Percentiles rank a stretch among this genome's conserved stretches.
Evolutionary conservation across 305 asterid genomes (phyloP).

Genomic region (Fraxinus platypoda): DNA sequence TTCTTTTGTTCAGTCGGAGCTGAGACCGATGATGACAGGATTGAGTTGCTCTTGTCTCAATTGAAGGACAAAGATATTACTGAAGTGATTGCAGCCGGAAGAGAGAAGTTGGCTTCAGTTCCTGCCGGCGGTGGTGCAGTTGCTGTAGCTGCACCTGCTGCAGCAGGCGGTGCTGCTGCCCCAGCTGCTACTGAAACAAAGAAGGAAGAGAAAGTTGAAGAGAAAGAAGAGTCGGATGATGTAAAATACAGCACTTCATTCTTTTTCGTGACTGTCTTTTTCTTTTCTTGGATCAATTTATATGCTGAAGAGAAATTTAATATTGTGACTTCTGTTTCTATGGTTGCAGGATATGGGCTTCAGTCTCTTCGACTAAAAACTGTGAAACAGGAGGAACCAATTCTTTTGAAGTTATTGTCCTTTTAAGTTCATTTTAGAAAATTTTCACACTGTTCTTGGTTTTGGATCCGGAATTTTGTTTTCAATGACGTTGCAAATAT

Average conservation of each 20-base stretch:
- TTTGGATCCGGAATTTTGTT: constrained; percentile 27
- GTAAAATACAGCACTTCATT: constrained; percentile 16
- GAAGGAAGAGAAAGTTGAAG: constrained; percentile 39
- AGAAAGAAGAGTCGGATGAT: constrained; percentile 42
- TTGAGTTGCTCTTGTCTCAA: constrained; percentile 34
- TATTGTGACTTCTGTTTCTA: background rate
- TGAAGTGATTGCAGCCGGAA: constrained; percentile 41
- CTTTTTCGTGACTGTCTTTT: background rate
- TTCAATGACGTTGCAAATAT: background rate
- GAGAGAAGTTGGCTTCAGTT: constrained; percentile 46
- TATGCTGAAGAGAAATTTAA: background rate
- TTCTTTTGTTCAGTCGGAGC: constrained; percentile 33
- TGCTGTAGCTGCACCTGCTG: constrained; percentile 28
- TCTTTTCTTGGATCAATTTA: background rate
- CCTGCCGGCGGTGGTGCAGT: constrained; percentile 41
- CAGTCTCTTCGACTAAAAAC: constrained; percentile 34
- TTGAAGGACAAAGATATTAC: constrained; percentile 36
- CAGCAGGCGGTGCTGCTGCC: constrained; percentile 27
- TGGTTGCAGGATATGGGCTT: constrained; percentile 38
- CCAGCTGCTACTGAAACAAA: constrained; percentile 37
- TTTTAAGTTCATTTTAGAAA: constrained; percentile 23
- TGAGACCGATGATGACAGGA: constrained; percentile 34
- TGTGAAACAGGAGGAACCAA: background rate
- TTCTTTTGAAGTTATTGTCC: background rate
- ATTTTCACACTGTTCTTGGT: constrained; percentile 7